Evolutionary conservation across 352 stramenopile genomes (phyloP), one percentile per base, ranked within the genome.

Genomic region (Phytophthora crassamura): DNA sequence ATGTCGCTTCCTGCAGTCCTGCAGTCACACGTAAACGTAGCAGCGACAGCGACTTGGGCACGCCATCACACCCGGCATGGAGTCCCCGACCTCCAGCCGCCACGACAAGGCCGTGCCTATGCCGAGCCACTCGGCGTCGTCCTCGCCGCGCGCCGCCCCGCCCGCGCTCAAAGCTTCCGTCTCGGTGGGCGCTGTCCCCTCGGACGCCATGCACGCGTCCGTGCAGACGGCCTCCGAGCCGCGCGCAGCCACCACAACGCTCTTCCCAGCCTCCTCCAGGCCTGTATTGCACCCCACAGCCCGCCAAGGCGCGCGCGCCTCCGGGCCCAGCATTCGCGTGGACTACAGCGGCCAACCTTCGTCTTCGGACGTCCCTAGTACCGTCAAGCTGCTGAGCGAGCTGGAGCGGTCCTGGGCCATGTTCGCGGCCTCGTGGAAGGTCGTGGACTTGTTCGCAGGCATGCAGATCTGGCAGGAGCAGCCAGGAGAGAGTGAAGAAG

Each of bases 391-490:
- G 28, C 59, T 91, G 68, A 89, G 80, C 58, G 82, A 91, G 49
- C 59, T 91, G n/a, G 82, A 91, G 63, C 67, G 70, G 16, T 91
- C 82, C 9, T 89, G 80, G 79, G 69, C 80, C 61, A 91, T 91
- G 82, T 91, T 91, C 57, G 68, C 77, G 4, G 78, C 80, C 25
- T 80, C 67, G 33, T 91, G 82, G 82, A 78, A 73, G 42, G 82
- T 89, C 41, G 78, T 84, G 56, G 82, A 91, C 43, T 64, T 91
- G 45, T 91, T 91, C 46, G 77, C 72, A 4, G 82, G 82, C 55
- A 68, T 88, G 61, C 82, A 91, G 61, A 78, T 91, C 48, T 91
- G 80, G 74, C 80, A 89, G 55, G 78, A 91, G 59, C 74, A 84
- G 39, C 15, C 62, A 28, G 34, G 18, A 1, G 56, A 59, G 8